phyloP scores from a whole-genome alignment of 2,329 filamentous ascomycete species.

The Botrytis sinoallii region DNA sequence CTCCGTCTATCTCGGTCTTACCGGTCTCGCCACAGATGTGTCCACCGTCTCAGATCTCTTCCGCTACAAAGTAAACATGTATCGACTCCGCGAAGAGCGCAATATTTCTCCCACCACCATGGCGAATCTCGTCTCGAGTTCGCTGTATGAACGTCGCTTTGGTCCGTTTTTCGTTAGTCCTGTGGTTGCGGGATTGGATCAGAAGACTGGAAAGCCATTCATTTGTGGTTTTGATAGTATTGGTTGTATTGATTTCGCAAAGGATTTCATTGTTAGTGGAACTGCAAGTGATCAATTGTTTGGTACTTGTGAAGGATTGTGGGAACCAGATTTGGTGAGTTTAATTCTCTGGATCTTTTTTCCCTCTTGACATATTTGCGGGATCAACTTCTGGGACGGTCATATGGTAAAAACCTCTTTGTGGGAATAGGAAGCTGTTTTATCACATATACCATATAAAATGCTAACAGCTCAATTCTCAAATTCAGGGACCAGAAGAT shows the following conservation, averaged over 20 bases:
- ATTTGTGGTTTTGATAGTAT: constrained; percentile 99
- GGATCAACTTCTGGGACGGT: background rate
- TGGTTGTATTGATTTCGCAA: constrained; percentile 98
- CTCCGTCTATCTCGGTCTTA: constrained; percentile 91
- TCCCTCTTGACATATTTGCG: background rate
- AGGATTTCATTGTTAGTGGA: constrained; percentile 97
- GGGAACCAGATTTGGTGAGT: constrained; percentile 93
- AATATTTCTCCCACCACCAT: constrained; percentile 92
- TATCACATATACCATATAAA: background rate
- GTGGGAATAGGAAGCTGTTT: background rate
- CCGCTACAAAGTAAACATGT: constrained; percentile 99
- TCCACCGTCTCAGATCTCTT: constrained; percentile 93
- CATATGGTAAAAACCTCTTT: background rate
- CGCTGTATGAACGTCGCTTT: constrained; percentile 92
- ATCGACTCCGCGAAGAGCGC: constrained; percentile 96
- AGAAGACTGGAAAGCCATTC: constrained; percentile 90
- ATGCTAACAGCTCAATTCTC: constrained; percentile 13
- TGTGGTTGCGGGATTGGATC: constrained; percentile 91
- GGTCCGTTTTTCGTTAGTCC: constrained; percentile 95
- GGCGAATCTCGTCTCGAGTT: constrained; percentile 89
- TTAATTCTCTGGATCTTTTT: background rate
- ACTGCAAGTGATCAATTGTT: constrained; percentile 97
- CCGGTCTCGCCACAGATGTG: constrained; percentile 94
- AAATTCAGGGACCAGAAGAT: constrained; percentile 73
- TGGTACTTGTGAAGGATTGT: constrained; percentile 96